Evolutionary conservation across 768 basidiomycete genomes (phyloP), one percentile per base, ranked within the genome.

Genomic region (Goffeauzyma gilvescens): DNA sequence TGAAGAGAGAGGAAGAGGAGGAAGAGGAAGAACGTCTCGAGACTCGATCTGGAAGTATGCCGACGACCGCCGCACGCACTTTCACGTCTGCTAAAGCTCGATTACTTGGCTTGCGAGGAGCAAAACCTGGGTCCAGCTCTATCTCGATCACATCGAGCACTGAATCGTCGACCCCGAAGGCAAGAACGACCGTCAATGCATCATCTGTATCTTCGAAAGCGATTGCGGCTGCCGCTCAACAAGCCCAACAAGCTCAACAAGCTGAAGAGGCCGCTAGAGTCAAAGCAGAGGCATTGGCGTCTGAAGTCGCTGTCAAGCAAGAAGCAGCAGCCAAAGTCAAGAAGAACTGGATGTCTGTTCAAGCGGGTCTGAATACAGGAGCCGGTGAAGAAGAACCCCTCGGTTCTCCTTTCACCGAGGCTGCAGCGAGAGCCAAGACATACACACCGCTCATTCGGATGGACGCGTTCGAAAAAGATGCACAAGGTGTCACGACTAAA

Each of bases 1-100:
- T 58, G 37, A 52, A 53, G 30, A 36, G 38, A 42, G 55, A 51
- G 50, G 56, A 51, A 42, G 38, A 38, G 22, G 38, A 50, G 42
- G 60, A 57, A 50, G 23, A 59, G 52, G 50, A 63, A 53, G 48
- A 58, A 46, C 57, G 47, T 46, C 56, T 25, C 50, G 49, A 22
- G 48, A 58, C 34, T 18, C 31, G 37, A n/a, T 31, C 37, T 2
- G 37, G 32, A 17, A 36, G 21, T n/a, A n/a, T 27, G 5, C 23
- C 20, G 14, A 35, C 14, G 13, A 43, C 26, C 32, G 38, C 38
- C 8, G 24, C 42, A 12, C 38, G 32, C 30, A 14, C 18, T 9
- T 44, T 38, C 14, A 39, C 35, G 8, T 42, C 47, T n/a, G n/a
- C n/a, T 14, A 43, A 43, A 40, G 47, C 42, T 21, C 38, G 41